Evolutionary conservation across 2,329 filamentous ascomycete species (phyloP).

Genomic region (Aspergillus sp.): DNA sequence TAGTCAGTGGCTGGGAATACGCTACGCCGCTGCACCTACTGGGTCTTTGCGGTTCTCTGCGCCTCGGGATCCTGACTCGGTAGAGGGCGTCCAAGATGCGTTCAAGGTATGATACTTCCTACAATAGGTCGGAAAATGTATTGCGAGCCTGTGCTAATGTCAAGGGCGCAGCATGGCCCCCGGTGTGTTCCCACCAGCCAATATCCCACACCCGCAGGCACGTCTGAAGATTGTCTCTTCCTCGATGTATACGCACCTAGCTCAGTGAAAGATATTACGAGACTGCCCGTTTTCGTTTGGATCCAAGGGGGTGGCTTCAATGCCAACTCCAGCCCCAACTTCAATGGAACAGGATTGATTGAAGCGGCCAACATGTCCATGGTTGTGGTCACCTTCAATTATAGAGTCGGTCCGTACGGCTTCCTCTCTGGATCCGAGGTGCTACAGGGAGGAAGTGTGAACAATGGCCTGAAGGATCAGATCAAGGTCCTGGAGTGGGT

Average conservation of each 20-base stretch:
- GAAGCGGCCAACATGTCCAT: slow-evolving; percentile 61
- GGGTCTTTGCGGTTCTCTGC: slow-evolving; percentile 67
- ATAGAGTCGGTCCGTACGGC: slow-evolving; percentile 72
- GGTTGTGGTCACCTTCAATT: slow-evolving; percentile 72
- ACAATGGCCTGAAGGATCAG: slow-evolving; percentile 72
- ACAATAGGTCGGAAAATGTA: background rate
- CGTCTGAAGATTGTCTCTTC: slow-evolving; percentile 46
- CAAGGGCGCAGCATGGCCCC: slow-evolving; percentile 36
- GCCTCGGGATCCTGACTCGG: slow-evolving; percentile 61
- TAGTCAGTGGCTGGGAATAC: slow-evolving; percentile 72
- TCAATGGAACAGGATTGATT: slow-evolving; percentile 64
- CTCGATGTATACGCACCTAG: slow-evolving; percentile 45
- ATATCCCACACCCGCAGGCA: slow-evolving; percentile 60
- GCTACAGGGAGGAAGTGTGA: slow-evolving; percentile 53
- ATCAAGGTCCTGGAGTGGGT: slow-evolving; percentile 70
- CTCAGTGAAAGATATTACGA: slow-evolving; percentile 35
- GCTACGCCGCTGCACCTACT: slow-evolving; percentile 70
- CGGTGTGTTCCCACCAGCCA: slow-evolving; percentile 69
- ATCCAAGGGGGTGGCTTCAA: slow-evolving; percentile 66
- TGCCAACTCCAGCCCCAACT: slow-evolving; percentile 58
- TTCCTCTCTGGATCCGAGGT: slow-evolving; percentile 66
- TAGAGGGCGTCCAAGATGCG: slow-evolving; percentile 54
- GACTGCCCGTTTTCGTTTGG: slow-evolving; percentile 62
- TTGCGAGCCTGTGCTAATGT: slow-evolving; percentile 10
- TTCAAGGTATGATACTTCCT: slow-evolving; percentile 47